Base-by-base conservation (phyloP, 768 basidiomycete species). In the Pleurotus tuber-regium region DNA sequence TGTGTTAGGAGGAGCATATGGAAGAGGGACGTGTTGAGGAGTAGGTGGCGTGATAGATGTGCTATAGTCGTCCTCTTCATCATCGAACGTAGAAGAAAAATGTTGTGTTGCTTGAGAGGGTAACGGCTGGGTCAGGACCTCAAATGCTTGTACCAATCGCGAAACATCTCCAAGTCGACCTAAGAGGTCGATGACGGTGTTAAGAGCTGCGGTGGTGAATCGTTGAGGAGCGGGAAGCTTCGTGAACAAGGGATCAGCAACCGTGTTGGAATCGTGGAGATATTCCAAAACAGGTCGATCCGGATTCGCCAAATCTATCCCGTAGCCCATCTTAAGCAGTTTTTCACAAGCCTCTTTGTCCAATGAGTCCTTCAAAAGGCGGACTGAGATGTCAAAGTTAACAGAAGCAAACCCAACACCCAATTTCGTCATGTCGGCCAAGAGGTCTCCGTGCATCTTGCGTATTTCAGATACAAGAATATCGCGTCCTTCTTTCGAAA, bases 61-160 rank as follows among this genome's bases (percentile, higher is more conserved):
- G 25, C 77, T 78, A 55, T 77, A 82, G 58, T 82, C 82, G 43
- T 90, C 82, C 23, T 77, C 77, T 21, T 77, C 85, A 18, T 86
- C 84, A 39, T 87, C 85, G 62, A 84, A 86, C 10, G 80, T 75
- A 4, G 76, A 68, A 54, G 78, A 73, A 50, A 74, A 68, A 57
- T 74, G 70, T 61, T 75, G 69, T 42, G 66, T 71, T 36, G 76
- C 72, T 53, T 70, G 66, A 9, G 47, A 18, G 18, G 86, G 83
- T 24, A 90, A 72, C 12, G 87, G 87, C 42, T 82, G 76, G 0
- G 89, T 89, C 52, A 91, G 79, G 24, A 87, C 82, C 58, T 92
- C 90, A 60, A 91, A 92, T 1, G 84, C 76, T 59, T 83, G 80
- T 4, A 92, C 77, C 62, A 92, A 76, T 57, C 79, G 83, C 3